phyloP scores from a whole-genome alignment of 352 stramenopile species.

The Elongisporangium anandrum region DNA sequence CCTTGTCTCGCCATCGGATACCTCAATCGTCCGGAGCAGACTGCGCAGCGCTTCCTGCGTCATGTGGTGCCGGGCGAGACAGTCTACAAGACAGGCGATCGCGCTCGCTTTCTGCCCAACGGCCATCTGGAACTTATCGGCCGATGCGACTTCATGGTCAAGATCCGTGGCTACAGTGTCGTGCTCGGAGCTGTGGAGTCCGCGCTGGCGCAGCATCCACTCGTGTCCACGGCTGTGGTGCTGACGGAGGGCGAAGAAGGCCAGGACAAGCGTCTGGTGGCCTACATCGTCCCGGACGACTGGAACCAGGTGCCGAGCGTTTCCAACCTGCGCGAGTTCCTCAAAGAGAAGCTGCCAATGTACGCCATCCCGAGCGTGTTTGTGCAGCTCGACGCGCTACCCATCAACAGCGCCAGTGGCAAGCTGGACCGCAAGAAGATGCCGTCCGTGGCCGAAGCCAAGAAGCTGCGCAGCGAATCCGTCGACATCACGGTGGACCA shows the following conservation, averaged over 20 bases:
- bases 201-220: constrained; percentile 79
- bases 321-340: constrained; percentile 54
- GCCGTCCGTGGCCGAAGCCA: constrained; percentile 57
- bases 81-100: constrained; percentile 92
- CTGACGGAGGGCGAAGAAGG: constrained; percentile 83
- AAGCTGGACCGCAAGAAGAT: constrained; percentile 90
- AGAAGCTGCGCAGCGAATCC: constrained; percentile 63
- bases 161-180: constrained; percentile 94
- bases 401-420: constrained; percentile 82
- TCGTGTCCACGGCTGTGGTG: constrained; percentile 87
- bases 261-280: constrained; percentile 90
- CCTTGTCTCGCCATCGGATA: constrained; percentile 84
- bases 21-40: constrained; percentile 74
- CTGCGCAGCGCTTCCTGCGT: constrained; percentile 68
- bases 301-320: constrained; percentile 64
- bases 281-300: constrained; percentile 86
- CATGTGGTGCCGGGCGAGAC: constrained; percentile 59
- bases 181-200: constrained; percentile 90
- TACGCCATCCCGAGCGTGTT: constrained; percentile 83
- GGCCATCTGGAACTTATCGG: constrained; percentile 91
- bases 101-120: constrained; percentile 87
- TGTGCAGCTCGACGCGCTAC: constrained; percentile 76
- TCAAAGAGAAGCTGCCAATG: constrained; percentile 75
- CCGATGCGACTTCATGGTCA: constrained; percentile 95
- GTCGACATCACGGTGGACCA: constrained; percentile 59